Conservation (phyloP, 805 yeast species). For the Jamesozyma lodderae region DNA sequence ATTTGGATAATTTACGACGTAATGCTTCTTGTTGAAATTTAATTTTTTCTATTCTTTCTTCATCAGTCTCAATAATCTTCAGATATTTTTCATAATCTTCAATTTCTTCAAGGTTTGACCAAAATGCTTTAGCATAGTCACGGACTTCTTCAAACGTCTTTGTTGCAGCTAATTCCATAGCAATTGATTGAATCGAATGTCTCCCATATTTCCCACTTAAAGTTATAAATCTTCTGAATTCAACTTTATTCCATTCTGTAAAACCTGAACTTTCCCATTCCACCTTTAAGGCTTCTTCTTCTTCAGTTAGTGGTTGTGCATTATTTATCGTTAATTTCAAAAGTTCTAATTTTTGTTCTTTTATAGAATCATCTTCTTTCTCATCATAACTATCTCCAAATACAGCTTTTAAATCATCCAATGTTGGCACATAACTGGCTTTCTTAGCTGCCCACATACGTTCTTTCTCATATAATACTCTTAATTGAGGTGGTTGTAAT, state of each 20-base stretch:
- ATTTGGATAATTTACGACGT: slow-evolving; percentile 62
- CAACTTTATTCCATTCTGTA: slow-evolving; percentile 77
- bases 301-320: slow-evolving; percentile 75
- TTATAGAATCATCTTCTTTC: slow-evolving; percentile 35
- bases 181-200: slow-evolving; percentile 57
- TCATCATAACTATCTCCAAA: slow-evolving; percentile 30
- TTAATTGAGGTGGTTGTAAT: slow-evolving; percentile 69
- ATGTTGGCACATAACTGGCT: slow-evolving; percentile 54
- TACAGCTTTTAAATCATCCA: slow-evolving; percentile 42
- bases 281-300: slow-evolving; percentile 58
- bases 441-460: slow-evolving; percentile 65
- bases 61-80: slow-evolving; percentile 78
- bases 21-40: slow-evolving; percentile 71
- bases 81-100: slow-evolving; percentile 85
- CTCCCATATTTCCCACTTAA: slow-evolving; percentile 75
- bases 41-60: slow-evolving; percentile 60
- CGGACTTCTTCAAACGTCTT: slow-evolving; percentile 73
- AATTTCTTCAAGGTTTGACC: slow-evolving; percentile 68
- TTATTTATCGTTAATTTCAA: slow-evolving; percentile 67
- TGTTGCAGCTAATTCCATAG: slow-evolving; percentile 65
- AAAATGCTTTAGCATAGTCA: slow-evolving; percentile 69
- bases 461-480: slow-evolving; percentile 73
- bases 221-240: slow-evolving; percentile 73
- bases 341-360: slow-evolving; percentile 41
- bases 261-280: slow-evolving; percentile 60